These are phyloP conservation scores for Lactarius pseudohatsudake DNA, from an alignment of 768 basidiomycete species.

Conservation along the genomic window DNA sequence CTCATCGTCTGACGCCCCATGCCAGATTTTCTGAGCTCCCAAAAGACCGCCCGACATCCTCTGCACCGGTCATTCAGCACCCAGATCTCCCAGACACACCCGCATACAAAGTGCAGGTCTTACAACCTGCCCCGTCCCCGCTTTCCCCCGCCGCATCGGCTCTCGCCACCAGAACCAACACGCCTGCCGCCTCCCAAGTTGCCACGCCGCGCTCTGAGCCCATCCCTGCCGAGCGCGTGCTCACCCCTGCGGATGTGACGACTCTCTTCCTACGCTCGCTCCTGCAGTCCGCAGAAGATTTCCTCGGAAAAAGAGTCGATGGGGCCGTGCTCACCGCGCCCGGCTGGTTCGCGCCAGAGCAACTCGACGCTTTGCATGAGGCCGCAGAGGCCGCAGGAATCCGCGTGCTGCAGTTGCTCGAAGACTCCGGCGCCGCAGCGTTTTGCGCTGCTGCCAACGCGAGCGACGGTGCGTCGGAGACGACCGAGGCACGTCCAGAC, in stretches of 20 bases:
- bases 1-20: constrained; percentile 3
- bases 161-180: constrained; percentile 49
- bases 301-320: constrained; percentile 74
- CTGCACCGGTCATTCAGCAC: constrained; percentile 76
- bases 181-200: constrained; percentile 63
- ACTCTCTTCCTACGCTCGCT: constrained; percentile 85
- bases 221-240: constrained; percentile 59
- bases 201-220: constrained; percentile 76
- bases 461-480: constrained; percentile 42
- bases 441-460: constrained; percentile 42
- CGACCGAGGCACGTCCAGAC: constrained; percentile 49
- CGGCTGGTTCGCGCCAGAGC: constrained; percentile 64
- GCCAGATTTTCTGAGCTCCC: constrained; percentile 74
- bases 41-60: constrained; percentile 48
- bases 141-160: constrained; percentile 46
- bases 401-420: constrained; percentile 79
- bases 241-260: constrained; percentile 82
- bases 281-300: constrained; percentile 84
- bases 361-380: constrained; percentile 66
- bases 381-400: constrained; percentile 83
- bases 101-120: constrained; percentile 81
- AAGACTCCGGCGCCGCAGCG: constrained; percentile 80
- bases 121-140: constrained; percentile 75
- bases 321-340: constrained; percentile 87
- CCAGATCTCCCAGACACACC: constrained; percentile 68